These are phyloP conservation scores for Agarophyton chilense DNA, from an alignment of 23 red algal species.

Conservation along the genomic window DNA sequence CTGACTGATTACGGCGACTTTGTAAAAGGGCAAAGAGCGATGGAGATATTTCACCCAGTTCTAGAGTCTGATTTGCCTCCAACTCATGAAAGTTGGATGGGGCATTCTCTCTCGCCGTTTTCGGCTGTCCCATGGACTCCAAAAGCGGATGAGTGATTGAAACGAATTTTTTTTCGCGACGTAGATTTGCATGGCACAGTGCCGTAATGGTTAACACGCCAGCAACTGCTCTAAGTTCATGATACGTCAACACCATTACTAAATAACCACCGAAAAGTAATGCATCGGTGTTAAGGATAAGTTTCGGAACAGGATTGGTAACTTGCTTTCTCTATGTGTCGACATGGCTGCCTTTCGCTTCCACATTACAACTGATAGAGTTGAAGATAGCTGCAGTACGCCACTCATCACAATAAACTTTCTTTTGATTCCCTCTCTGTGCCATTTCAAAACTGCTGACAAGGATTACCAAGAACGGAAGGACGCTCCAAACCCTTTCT, in stretches of 20 bases:
- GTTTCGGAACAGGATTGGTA: not conserved
- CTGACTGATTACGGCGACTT: not conserved
- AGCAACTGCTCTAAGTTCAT: constrained; percentile 1
- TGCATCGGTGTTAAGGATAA: constrained; percentile 11
- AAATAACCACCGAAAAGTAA: constrained; percentile 32
- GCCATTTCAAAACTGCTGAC: no score
- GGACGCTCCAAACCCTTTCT: no score
- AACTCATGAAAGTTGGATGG: not conserved
- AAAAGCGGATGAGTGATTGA: not conserved
- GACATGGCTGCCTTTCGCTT: no score
- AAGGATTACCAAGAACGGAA: no score
- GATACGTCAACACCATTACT: constrained; percentile 63
- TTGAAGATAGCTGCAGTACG: constrained; percentile 35
- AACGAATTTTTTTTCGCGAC: not conserved
- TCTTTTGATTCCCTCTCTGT: no score
- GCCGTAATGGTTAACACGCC: constrained; percentile 15
- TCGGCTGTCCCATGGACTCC: no score
- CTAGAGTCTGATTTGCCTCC: not conserved
- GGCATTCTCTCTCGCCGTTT: no score
- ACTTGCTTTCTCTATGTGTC: no score
- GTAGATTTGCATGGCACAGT: not conserved
- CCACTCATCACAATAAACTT: no score
- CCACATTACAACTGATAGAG: no score
- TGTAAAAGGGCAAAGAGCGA: not conserved
- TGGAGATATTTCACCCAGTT: not conserved